These are phyloP conservation scores for Microcyclospora pomicola DNA, from an alignment of 2,329 filamentous ascomycete species.

Conservation along the genomic window DNA sequence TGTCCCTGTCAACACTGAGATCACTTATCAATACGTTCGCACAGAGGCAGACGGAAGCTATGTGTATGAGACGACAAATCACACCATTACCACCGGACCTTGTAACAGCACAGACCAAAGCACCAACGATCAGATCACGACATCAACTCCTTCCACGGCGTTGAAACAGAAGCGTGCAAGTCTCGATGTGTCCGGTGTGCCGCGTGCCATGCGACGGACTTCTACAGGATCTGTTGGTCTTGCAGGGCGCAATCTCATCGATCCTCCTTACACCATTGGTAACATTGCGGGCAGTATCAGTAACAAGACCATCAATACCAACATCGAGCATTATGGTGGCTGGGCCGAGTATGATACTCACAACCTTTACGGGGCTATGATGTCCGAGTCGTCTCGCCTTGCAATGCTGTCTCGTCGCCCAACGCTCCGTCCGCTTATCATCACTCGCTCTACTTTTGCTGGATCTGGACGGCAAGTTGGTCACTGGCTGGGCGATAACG, in stretches of 20 bases:
- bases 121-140: conserved; percentile 19
- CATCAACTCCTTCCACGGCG: conserved; percentile 13
- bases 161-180: conserved; percentile 13
- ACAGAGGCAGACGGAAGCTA: conserved; percentile 19
- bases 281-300: conserved; percentile 41
- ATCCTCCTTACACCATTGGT: conserved; percentile 51
- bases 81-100: conserved; percentile 19
- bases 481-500: conserved; percentile 48
- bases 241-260: conserved; percentile 48
- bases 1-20: conserved; percentile 17
- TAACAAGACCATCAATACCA: conserved; percentile 45
- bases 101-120: conserved; percentile 15
- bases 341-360: conserved; percentile 60
- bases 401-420: conserved; percentile 57
- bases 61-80: conserved; percentile 19
- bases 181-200: conserved; percentile 4
- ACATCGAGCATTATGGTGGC: conserved; percentile 55
- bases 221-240: conserved; percentile 35
- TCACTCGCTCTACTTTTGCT: conserved; percentile 63
- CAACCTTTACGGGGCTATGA: conserved; percentile 64
- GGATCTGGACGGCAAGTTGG: conserved; percentile 50
- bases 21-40: conserved; percentile 21
- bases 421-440: conserved; percentile 50
- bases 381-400: conserved; percentile 50
- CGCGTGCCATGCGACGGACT: conserved; percentile 8